A percentile compares a stretch with the other conserved stretches of the same genome.
These are phyloP conservation scores for Zalaria sp. DNA, from an alignment of 2,329 filamentous ascomycete species.

Conservation along the genomic window DNA sequence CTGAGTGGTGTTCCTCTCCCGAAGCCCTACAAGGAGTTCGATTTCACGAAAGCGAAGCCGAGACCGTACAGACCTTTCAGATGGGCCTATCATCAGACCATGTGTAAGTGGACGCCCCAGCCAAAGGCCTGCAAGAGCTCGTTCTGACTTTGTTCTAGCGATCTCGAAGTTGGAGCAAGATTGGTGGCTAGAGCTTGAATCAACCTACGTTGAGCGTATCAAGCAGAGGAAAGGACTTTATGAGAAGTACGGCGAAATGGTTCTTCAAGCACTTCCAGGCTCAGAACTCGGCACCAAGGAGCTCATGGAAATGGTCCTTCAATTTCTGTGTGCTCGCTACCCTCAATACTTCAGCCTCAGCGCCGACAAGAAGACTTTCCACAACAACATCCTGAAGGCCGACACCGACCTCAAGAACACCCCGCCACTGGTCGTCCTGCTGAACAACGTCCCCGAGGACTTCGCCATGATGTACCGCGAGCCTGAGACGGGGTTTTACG, in stretches of 20 bases:
- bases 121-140: not conserved
- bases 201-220: slow-evolving; percentile 53
- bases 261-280: slow-evolving; percentile 57
- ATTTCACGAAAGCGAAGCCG: slow-evolving; percentile 52
- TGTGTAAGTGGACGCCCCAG: slow-evolving; percentile 49
- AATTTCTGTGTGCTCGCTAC: slow-evolving; percentile 67
- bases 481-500: slow-evolving; percentile 56
- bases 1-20: slow-evolving; percentile 65
- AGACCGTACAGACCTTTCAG: slow-evolving; percentile 70
- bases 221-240: slow-evolving; percentile 54
- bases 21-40: slow-evolving; percentile 46
- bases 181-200: slow-evolving; percentile 84
- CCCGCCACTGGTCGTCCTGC: slow-evolving; percentile 53
- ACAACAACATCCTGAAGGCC: slow-evolving; percentile 54
- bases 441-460: slow-evolving; percentile 73
- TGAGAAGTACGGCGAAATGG: slow-evolving; percentile 44
- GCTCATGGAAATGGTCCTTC: slow-evolving; percentile 72
- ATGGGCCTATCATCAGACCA: slow-evolving; percentile 81
- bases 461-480: slow-evolving; percentile 66
- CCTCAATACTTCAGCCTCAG: slow-evolving; percentile 57
- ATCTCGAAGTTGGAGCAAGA: slow-evolving; percentile 65
- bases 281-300: slow-evolving; percentile 72
- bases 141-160: slow-evolving; percentile 32
- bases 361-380: slow-evolving; percentile 40
- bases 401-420: slow-evolving; percentile 45